phyloP scores from a whole-genome alignment of 768 basidiomycete genomes.

The Mycena vitilis region DNA sequence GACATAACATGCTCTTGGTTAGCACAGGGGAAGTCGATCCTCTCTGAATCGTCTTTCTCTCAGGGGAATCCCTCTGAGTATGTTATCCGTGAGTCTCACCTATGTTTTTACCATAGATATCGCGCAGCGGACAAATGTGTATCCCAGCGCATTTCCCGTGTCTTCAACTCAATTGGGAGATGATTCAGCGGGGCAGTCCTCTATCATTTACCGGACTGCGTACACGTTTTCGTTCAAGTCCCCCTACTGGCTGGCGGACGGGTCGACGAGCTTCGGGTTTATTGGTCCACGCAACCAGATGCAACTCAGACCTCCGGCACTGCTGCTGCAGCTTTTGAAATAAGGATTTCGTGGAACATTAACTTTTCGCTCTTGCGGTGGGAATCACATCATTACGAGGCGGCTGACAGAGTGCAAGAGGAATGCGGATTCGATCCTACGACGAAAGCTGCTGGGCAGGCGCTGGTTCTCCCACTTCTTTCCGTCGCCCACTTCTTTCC shows the following conservation, averaged over 20 bases:
- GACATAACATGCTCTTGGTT: background rate
- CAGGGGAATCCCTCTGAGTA: background rate
- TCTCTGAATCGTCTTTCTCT: background rate
- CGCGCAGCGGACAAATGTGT: background rate
- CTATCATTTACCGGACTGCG: background rate
- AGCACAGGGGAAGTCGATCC: background rate
- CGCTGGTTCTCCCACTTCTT: slow-evolving; percentile 5
- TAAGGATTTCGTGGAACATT: background rate
- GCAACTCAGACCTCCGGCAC: background rate
- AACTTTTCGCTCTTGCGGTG: background rate
- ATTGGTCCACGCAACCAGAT: slow-evolving; percentile 8
- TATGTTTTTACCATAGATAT: background rate
- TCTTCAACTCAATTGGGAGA: background rate
- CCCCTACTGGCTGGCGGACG: background rate
- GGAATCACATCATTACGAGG: slow-evolving; percentile 18
- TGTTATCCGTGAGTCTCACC: background rate
- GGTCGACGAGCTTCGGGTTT: background rate
- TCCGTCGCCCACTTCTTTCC: background rate
- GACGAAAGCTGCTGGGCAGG: background rate
- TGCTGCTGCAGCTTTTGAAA: background rate
- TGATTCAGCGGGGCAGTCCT: background rate
- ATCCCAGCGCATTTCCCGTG: background rate
- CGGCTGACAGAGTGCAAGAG: background rate
- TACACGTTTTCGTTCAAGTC: slow-evolving; percentile 12
- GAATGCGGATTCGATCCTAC: slow-evolving; percentile 6